Base-by-base conservation (phyloP, 129 eudicot genomes). In the Flaveria brownii region DNA sequence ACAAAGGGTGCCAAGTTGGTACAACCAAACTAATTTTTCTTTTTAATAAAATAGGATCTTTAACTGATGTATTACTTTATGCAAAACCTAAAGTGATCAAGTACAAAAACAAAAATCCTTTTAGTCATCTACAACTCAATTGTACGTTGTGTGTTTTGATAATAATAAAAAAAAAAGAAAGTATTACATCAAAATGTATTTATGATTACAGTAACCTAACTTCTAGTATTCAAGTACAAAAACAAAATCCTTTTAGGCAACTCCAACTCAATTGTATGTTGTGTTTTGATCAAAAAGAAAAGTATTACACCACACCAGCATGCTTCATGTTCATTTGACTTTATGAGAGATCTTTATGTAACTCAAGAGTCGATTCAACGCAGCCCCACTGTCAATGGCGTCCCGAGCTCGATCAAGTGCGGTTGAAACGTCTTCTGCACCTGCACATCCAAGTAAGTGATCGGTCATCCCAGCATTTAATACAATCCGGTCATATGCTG, bases 381-480 rank as follows among this genome's bases (percentile, higher is more conserved):
- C 97, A 63, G 82, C 75, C 41, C 99, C 99, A 64, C 99, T 94
- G 83, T 91, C 99, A 22, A 94, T 87, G 36, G 97, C 97, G 22
- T 94, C 99, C 77, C 94, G 82, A 26, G 99, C 97, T 87, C 99
- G 86, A 63, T 89, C 90, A 25, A 94, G 71, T 15, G 97, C 97
- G 18, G 92, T 74, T 25, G 78, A n/a, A 74, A 91, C 78, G 52
- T 94, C 92, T 81, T 91, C 81, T 64, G 97, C 97, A 46, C 99
- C 99, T 14, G 81, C 77, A 64, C 96, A 89, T 55, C 99, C 99
- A 43, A 94, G 91, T 84, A 94, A 85, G 75, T 94, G 96, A 87
- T 94, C 99, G 9, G 88, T 86, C 86, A 94, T 87, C 73, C 90
- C 99, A 43, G 99, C 97, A 22, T 91, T 91, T 70, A 94, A 74